Evolutionary conservation across 2,329 filamentous ascomycete species (phyloP), one percentile per base, ranked within the genome.

Genomic region (Coniella lustricola): DNA sequence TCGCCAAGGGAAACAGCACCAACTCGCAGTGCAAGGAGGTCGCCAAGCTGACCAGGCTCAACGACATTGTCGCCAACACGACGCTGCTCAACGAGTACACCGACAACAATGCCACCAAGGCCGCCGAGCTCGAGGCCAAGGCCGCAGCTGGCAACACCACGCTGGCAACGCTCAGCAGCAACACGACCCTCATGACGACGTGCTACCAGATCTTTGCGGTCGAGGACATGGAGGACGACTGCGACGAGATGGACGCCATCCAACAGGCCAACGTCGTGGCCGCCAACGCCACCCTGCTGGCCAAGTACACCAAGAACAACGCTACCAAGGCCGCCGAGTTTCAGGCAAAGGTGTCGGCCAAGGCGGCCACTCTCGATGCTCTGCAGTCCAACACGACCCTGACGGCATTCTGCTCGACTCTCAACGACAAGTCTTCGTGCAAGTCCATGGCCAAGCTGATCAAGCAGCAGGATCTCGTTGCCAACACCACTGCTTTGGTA

Each of bases 101-200:
- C 40, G 53, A 65, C 18, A 61, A 61, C 56, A 65, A 71, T 51
- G 59, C 65, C 25, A 67, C 67, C 39, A 60, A 61, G 51, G 60
- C 62, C 4, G 62, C 59, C 10, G 57, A 57, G 21, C 60, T 70
- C 56, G 62, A 69, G 59, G 59, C 63, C 48, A 65, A 68, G 56
- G 65, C 64, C 2, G 55, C 63, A 16, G 48, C 57, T 3, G 59
- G 56, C 4, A 55, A 60, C 2, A 55, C 60, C 20, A 56, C 57
- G 51, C 62, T 69, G 44, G 51, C 56, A 18, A 54, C 59, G 5
- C 55, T 70, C 46, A 45, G 61, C 46, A 50, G 56, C 51, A 70
- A 71, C 57, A 43, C 61, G 9, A 69, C 67, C 7, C 57, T 70
- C 20, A 57, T 65, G 52, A 42, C 57, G 18, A 50, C 55, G 12